Evolutionary conservation across 768 basidiomycete species (phyloP).

Genomic region (Lentinus brumalis): DNA sequence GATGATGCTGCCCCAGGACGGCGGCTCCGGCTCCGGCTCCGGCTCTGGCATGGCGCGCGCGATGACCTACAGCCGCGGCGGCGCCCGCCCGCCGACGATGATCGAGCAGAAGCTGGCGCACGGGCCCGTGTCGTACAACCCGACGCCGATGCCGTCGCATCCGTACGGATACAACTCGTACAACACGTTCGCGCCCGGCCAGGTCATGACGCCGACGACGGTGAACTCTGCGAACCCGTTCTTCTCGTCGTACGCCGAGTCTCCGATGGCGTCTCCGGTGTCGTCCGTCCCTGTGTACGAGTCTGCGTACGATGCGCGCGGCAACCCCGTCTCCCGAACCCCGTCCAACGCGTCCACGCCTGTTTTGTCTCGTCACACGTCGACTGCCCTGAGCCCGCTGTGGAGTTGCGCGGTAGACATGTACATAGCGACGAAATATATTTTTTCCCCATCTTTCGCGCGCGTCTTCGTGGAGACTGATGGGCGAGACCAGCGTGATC

Average conservation of each 20-base stretch:
- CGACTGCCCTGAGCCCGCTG: slow-evolving; percentile 22
- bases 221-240: slow-evolving; percentile 41
- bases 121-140: slow-evolving; percentile 13
- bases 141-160: background rate
- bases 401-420: too few relatives aligned
- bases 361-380: slow-evolving; percentile 25
- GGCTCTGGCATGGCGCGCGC: slow-evolving; percentile 36
- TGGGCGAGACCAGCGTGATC: too few relatives aligned
- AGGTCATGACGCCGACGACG: slow-evolving; percentile 27
- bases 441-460: too few relatives aligned
- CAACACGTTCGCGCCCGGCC: slow-evolving; percentile 38
- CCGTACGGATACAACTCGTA: slow-evolving; percentile 14
- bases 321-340: slow-evolving; percentile 25
- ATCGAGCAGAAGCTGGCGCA: slow-evolving; percentile 46
- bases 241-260: slow-evolving; percentile 41
- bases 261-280: slow-evolving; percentile 38
- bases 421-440: too few relatives aligned
- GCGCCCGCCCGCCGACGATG: slow-evolving; percentile 60
- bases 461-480: too few relatives aligned
- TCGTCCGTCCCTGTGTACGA: slow-evolving; percentile 27
- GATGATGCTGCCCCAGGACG: slow-evolving; percentile 57
- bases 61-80: slow-evolving; percentile 31
- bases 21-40: slow-evolving; percentile 7
- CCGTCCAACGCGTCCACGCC: slow-evolving; percentile 16
- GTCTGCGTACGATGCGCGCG: slow-evolving; percentile 30